Evolutionary conservation across 192 early-diverging fungal species (phyloP).

Genomic region (Spizellomyces punctatus): DNA sequence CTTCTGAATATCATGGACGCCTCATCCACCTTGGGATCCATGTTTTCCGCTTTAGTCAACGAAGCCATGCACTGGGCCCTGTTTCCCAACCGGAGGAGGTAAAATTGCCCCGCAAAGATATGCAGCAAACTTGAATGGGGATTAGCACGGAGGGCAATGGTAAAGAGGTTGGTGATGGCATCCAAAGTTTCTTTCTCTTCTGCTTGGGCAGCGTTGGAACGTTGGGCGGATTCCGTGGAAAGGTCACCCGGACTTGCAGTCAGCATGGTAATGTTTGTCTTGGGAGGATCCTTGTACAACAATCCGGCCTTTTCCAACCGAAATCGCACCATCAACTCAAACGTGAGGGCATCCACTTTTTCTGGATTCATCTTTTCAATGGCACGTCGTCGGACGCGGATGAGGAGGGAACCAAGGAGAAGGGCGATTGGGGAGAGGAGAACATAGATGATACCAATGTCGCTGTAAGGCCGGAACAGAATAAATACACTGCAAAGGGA

Average conservation of each 20-base stretch:
- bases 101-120: conserved; percentile 42
- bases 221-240: not conserved
- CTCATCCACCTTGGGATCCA: conserved; percentile 46
- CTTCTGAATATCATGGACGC: conserved; percentile 49
- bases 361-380: conserved; percentile 30
- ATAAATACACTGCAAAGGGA: conserved; percentile 43
- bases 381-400: conserved; percentile 9
- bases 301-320: conserved; percentile 25
- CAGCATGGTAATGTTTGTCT: conserved; percentile 5
- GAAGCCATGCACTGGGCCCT: conserved; percentile 47
- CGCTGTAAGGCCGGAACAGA: conserved; percentile 37
- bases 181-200: conserved; percentile 23
- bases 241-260: conserved; percentile 31
- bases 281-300: conserved; percentile 30
- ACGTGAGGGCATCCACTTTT: conserved; percentile 21
- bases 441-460: conserved; percentile 49
- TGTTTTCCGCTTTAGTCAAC: conserved; percentile 35
- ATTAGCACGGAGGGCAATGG: conserved; percentile 20
- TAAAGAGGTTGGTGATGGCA: conserved; percentile 32
- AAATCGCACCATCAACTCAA: conserved; percentile 47
- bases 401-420: conserved; percentile 28
- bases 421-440: conserved; percentile 31
- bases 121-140: conserved; percentile 40
- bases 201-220: not conserved
- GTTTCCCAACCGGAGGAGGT: conserved; percentile 43